These are phyloP conservation scores for Sarocladiaceae sp. DNA, from an alignment of 2,329 filamentous ascomycete genomes.

Conservation along the genomic window DNA sequence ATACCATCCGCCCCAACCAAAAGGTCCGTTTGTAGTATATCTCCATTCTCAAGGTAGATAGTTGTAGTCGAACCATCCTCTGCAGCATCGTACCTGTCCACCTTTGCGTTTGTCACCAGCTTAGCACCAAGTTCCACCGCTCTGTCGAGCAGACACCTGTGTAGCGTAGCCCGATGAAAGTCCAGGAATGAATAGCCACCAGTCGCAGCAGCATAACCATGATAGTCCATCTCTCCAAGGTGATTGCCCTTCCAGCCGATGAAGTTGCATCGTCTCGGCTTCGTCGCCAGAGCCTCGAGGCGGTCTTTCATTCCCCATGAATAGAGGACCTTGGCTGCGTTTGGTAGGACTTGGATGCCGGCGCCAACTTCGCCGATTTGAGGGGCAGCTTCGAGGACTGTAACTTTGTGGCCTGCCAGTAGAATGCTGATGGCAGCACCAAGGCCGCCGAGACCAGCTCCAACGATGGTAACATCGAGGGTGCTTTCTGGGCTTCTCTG, in stretches of 20 bases:
- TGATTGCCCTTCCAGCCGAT: slow-evolving; percentile 21
- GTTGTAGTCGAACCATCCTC: slow-evolving; percentile 13
- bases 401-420: slow-evolving; percentile 21
- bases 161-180: slow-evolving; percentile 36
- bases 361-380: slow-evolving; percentile 22
- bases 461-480: slow-evolving; percentile 15
- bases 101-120: slow-evolving; percentile 20
- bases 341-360: slow-evolving; percentile 22
- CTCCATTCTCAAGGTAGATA: slow-evolving; percentile 24
- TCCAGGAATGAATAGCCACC: neutral
- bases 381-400: slow-evolving; percentile 19
- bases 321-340: slow-evolving; percentile 18
- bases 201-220: slow-evolving; percentile 16
- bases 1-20: slow-evolving; percentile 45
- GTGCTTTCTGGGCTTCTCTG: neutral
- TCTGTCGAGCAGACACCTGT: slow-evolving; percentile 35
- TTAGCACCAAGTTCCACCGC: slow-evolving; percentile 34
- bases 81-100: slow-evolving; percentile 3
- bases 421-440: slow-evolving; percentile 19
- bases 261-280: slow-evolving; percentile 21
- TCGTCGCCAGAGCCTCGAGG: slow-evolving; percentile 16
- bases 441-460: slow-evolving; percentile 21
- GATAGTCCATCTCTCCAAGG: slow-evolving; percentile 20
- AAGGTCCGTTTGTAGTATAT: slow-evolving; percentile 33
- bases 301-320: slow-evolving; percentile 19